Percentiles rank a stretch among this genome's conserved stretches.
Conservation (phyloP, 805 yeast species). For the Kuraishia ogatae region DNA sequence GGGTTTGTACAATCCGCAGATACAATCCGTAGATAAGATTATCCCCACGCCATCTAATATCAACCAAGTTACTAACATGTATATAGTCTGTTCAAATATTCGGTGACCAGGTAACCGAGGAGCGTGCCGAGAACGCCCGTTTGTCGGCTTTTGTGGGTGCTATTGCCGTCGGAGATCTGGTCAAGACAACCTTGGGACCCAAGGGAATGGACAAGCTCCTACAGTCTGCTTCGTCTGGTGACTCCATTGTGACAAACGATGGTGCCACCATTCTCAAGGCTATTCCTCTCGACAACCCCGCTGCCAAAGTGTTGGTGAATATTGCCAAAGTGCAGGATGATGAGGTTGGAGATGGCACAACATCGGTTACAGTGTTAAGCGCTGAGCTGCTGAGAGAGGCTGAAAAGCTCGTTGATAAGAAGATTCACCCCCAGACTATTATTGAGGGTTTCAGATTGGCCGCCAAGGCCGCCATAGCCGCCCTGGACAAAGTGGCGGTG, state of each 20-base stretch:
- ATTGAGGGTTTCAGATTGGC: constrained; percentile 95
- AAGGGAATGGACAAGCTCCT: constrained; percentile 97
- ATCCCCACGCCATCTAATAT: too few relatives aligned
- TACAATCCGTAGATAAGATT: too few relatives aligned
- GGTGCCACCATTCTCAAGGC: constrained; percentile 95
- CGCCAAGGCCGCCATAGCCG: constrained; percentile 68
- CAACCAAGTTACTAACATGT: too few relatives aligned
- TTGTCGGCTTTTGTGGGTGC: constrained; percentile 97
- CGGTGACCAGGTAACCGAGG: constrained; percentile 96
- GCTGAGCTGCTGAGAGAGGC: constrained; percentile 94
- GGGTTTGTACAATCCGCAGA: too few relatives aligned
- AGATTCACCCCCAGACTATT: constrained; percentile 96
- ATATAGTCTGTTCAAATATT: constrained; percentile 80
- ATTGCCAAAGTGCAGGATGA: constrained; percentile 96
- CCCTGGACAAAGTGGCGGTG: constrained; percentile 70
- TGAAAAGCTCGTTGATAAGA: constrained; percentile 82
- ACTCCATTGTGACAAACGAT: constrained; percentile 85
- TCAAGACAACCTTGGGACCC: constrained; percentile 91
- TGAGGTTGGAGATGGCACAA: constrained; percentile 98
- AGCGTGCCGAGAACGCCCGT: constrained; percentile 97
- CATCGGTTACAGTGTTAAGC: constrained; percentile 86
- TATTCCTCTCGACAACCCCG: constrained; percentile 94
- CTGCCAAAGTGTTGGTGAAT: constrained; percentile 92
- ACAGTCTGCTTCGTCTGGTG: constrained; percentile 77
- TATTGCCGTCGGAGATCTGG: constrained; percentile 97